Evolutionary conservation across 805 yeast species (phyloP).

Genomic region (Candida parachauliodes): DNA sequence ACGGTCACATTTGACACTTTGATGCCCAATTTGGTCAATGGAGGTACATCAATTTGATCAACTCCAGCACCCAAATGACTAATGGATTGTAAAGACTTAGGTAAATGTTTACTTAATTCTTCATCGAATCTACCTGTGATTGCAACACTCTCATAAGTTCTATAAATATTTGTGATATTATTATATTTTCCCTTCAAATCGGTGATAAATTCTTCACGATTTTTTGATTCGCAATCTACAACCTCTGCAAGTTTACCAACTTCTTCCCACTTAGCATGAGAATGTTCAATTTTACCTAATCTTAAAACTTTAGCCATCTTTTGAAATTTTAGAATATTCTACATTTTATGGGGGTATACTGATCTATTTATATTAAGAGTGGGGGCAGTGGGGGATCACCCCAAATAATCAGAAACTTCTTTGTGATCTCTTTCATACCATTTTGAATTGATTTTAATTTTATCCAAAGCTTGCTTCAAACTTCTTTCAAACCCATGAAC

Average conservation of each 20-base stretch:
- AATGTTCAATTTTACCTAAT: conserved; percentile 58
- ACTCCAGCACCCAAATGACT: conserved; percentile 74
- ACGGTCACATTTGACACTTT: conserved; percentile 68
- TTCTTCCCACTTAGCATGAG: conserved; percentile 64
- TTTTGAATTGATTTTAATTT: conserved; percentile 43
- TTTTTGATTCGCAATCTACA: conserved; percentile 30
- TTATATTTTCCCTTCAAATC: conserved; percentile 44
- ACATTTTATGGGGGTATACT: not conserved
- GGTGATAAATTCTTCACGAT: conserved; percentile 37
- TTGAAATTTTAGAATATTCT: not conserved
- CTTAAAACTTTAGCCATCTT: conserved; percentile 51
- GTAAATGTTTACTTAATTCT: conserved; percentile 54
- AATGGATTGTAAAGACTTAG: conserved; percentile 48
- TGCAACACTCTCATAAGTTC: conserved; percentile 51
- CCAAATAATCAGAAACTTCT: conserved; percentile 26
- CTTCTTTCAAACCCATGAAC: conserved; percentile 53
- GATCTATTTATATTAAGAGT: conserved; percentile 1
- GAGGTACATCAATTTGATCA: conserved; percentile 62
- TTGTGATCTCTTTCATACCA: conserved; percentile 49
- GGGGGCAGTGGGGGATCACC: not conserved
- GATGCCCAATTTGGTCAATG: conserved; percentile 48
- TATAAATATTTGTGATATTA: conserved; percentile 39
- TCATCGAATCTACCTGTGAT: conserved; percentile 64
- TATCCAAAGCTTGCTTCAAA: conserved; percentile 53
- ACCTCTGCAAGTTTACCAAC: conserved; percentile 42